These are phyloP conservation scores for Bipolaris sorokiniana DNA, from an alignment of 2,329 filamentous ascomycete species.

Conservation along the genomic window DNA sequence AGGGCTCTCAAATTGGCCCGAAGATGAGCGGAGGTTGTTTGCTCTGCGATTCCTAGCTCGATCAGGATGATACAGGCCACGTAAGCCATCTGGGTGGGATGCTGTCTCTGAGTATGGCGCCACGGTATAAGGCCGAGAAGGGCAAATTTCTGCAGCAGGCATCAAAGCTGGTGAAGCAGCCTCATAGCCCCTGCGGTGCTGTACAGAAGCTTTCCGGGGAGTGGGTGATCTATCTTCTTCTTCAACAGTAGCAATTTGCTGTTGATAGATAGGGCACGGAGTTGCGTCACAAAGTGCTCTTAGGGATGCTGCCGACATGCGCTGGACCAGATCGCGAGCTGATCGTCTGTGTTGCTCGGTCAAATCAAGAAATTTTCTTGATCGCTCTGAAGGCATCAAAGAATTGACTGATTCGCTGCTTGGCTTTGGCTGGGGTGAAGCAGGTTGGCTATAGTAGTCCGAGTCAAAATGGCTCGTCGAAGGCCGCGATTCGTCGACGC, in stretches of 20 bases:
- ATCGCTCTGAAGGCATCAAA: slow-evolving; percentile 33
- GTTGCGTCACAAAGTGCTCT: slow-evolving; percentile 21
- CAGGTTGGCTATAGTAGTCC: slow-evolving; percentile 48
- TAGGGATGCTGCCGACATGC: slow-evolving; percentile 41
- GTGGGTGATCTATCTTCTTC: slow-evolving; percentile 13
- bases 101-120: slow-evolving; percentile 23
- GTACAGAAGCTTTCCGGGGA: slow-evolving; percentile 15
- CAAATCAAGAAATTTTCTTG: slow-evolving; percentile 39
- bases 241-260: slow-evolving; percentile 14
- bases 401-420: slow-evolving; percentile 29
- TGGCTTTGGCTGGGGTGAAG: slow-evolving; percentile 34
- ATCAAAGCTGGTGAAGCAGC: slow-evolving; percentile 15
- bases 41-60: slow-evolving; percentile 16
- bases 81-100: slow-evolving; percentile 27
- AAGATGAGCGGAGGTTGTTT: slow-evolving; percentile 21
- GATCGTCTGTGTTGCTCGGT: slow-evolving; percentile 33
- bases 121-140: slow-evolving; percentile 12
- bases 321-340: slow-evolving; percentile 38
- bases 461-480: slow-evolving; percentile 47
- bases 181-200: slow-evolving; percentile 12
- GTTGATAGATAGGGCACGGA: slow-evolving; percentile 16
- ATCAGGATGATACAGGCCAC: slow-evolving; percentile 26
- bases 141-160: slow-evolving; percentile 18
- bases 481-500: slow-evolving; percentile 45
- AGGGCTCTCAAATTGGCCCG: slow-evolving; percentile 21